These are phyloP conservation scores for Cicer yamashitae DNA, from an alignment of 306 rosid species.

Conservation along the genomic window DNA sequence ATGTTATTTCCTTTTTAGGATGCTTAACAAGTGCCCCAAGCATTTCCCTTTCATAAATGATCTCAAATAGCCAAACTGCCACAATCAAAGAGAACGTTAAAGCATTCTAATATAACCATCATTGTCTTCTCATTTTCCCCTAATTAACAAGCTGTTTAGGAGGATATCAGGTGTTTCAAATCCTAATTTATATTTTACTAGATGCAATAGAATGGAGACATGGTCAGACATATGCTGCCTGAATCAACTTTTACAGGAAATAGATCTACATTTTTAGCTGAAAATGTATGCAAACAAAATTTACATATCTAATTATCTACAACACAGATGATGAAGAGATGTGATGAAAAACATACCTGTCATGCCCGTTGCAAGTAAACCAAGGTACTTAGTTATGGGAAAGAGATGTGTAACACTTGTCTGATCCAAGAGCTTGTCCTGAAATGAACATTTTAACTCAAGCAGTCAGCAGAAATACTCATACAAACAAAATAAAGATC, in stretches of 20 bases:
- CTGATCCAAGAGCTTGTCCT: slow-evolving; percentile 99
- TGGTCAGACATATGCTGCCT: background rate
- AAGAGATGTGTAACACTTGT: slow-evolving; percentile 94
- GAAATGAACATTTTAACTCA: slow-evolving; percentile 42
- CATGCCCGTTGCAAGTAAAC: slow-evolving; percentile 97
- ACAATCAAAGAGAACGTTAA: slow-evolving; percentile 1
- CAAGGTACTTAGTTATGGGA: slow-evolving; percentile 89
- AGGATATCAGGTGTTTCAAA: slow-evolving; percentile 9
- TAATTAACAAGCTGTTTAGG: background rate
- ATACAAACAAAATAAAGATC: slow-evolving; percentile 24
- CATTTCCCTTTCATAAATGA: background rate
- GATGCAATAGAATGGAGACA: slow-evolving; percentile 5
- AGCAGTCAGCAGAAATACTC: slow-evolving; percentile 23
- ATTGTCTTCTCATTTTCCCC: background rate
- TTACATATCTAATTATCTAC: background rate
- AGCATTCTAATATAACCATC: slow-evolving; percentile 8
- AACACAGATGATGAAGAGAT: background rate
- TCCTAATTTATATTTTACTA: slow-evolving; percentile 26
- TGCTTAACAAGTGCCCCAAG: no score
- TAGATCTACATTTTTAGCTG: background rate
- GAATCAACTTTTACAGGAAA: background rate
- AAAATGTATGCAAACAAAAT: slow-evolving; percentile 15
- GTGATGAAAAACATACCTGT: slow-evolving; percentile 56
- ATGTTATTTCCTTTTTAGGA: no score
- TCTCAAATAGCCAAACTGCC: slow-evolving; percentile 1